These are phyloP conservation scores for Leishmania tarentolae DNA, from an alignment of 208 protist genomes.

Conservation along the genomic window DNA sequence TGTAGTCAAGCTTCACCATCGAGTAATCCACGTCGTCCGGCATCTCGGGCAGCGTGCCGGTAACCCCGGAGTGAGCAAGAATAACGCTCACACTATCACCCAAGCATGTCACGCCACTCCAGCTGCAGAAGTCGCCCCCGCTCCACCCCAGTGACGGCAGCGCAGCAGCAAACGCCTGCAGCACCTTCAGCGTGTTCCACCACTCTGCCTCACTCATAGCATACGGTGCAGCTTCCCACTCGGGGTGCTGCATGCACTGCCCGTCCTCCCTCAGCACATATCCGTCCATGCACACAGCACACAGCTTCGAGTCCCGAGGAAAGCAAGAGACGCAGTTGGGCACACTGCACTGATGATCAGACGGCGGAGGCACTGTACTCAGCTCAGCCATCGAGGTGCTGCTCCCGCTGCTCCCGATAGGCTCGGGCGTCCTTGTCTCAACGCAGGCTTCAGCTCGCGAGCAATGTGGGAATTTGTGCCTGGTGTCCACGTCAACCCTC, in stretches of 20 bases:
- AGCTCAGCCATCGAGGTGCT: not conserved
- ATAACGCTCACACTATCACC: no score
- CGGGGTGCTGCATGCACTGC: not conserved
- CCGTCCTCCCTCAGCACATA: not conserved
- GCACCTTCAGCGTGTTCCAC: no score
- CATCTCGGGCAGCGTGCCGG: constrained; percentile 5
- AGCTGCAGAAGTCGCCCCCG: not conserved
- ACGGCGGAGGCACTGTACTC: not conserved
- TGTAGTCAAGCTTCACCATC: not conserved
- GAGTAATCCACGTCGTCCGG: constrained; percentile 11
- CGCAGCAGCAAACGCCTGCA: no score
- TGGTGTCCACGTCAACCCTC: no score
- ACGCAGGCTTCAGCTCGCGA: no score
- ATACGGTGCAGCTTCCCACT: no score
- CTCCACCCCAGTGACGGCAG: no score
- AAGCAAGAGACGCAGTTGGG: not conserved
- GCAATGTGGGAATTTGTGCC: no score
- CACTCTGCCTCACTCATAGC: no score
- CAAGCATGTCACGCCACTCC: not conserved
- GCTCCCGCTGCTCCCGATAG: no score
- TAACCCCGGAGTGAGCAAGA: no score
- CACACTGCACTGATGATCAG: not conserved
- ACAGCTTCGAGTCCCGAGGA: not conserved
- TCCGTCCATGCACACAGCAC: not conserved
- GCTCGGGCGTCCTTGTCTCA: no score